Evolutionary conservation across 2,329 filamentous ascomycete genomes (phyloP), one percentile per base, ranked within the genome.

Genomic region (Cercospora canescens): DNA sequence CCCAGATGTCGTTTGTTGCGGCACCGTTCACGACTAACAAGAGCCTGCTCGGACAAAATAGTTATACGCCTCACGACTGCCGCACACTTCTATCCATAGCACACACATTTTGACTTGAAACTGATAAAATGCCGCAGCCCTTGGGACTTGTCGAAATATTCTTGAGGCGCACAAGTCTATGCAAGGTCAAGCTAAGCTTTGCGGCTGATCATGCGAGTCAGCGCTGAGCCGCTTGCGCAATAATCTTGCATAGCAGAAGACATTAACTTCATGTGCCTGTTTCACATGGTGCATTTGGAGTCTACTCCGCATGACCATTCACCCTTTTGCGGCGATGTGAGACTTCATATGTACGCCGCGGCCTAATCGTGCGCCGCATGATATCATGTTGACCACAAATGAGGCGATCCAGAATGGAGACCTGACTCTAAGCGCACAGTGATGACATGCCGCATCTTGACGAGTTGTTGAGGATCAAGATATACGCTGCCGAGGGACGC

Each of bases 251-350:
- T 35, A 7, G 14, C n/a, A 24, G 32, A n/a, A 16, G 28, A 28
- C 11, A 21, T 56, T 56, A n/a, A 35, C 52, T 56, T 35, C 52
- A 35, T 56, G 52, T 56, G 32, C 52, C 52, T 56, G 52, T 56
- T 56, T 56, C 52, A 56, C 2, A 6, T 56, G 9, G 2, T 35
- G 52, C 32, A 32, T 18, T 18, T 32, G 28, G 30, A 32, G 28
- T 11, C 30, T 14, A 35, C 52, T 35, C 52, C 52, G 26, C 28
- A 56, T 35, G n/a, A 34, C 4, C 52, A 35, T 35, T 9, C n/a
- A 3, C 52, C 8, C 24, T 8, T 8, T 52, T 52, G 24, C 26
- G 24, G 45, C 24, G 24, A 52, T 26, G 12, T 26, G 45, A 30
- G 45, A 52, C 24, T 28, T 26, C 26, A 28, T 21, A 28, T 52